A percentile compares a stretch with the other conserved stretches of the same genome.
These are phyloP conservation scores for Botrytis paeoniae DNA, from an alignment of 2,329 filamentous ascomycete genomes.

Conservation along the genomic window DNA sequence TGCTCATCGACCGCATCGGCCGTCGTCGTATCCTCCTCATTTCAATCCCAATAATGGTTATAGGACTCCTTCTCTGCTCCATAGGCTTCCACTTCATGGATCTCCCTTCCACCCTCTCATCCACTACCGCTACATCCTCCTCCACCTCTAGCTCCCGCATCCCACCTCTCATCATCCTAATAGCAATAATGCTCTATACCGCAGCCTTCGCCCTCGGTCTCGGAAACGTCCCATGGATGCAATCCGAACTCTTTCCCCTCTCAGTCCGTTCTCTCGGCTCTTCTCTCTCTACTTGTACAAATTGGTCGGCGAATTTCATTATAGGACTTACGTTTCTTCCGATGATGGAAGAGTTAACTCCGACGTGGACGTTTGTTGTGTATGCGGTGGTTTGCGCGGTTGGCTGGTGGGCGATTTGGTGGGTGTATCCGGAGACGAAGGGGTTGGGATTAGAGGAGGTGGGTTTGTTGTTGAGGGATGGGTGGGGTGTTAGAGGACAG, in stretches of 20 bases:
- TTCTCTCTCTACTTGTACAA: slow-evolving; percentile 73
- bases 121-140: slow-evolving; percentile 5
- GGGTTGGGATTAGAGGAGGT: slow-evolving; percentile 81
- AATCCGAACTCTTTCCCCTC: slow-evolving; percentile 85
- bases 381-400: slow-evolving; percentile 69
- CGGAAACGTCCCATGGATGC: slow-evolving; percentile 94
- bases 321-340: slow-evolving; percentile 85
- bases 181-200: slow-evolving; percentile 79
- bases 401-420: slow-evolving; percentile 68
- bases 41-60: slow-evolving; percentile 80
- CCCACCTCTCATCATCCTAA: slow-evolving; percentile 59
- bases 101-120: slow-evolving; percentile 28
- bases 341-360: slow-evolving; percentile 73
- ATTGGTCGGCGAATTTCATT: slow-evolving; percentile 84
- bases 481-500: slow-evolving; percentile 65
- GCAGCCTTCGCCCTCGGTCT: slow-evolving; percentile 82
- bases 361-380: slow-evolving; percentile 74
- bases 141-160: slow-evolving; percentile 31
- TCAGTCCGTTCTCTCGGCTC: slow-evolving; percentile 70
- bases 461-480: slow-evolving; percentile 64
- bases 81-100: slow-evolving; percentile 65
- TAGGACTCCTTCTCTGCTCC: slow-evolving; percentile 68
- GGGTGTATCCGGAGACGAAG: slow-evolving; percentile 82
- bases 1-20: slow-evolving; percentile 76
- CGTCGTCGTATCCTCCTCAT: slow-evolving; percentile 75